Evolutionary conservation across 192 early-diverging fungal genomes (phyloP).

Genomic region (Coemansia sp.): DNA sequence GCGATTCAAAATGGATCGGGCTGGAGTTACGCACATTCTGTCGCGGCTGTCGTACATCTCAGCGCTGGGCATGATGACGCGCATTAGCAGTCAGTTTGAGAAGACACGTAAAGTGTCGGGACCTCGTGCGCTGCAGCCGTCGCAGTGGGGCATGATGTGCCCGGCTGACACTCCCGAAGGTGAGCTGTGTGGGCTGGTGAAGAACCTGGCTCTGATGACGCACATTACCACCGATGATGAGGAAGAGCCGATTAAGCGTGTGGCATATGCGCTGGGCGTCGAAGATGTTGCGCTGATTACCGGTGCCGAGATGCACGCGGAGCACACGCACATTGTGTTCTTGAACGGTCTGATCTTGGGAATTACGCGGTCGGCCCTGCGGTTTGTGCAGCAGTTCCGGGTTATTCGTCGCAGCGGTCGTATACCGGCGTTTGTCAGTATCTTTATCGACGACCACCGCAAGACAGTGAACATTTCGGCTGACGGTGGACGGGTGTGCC

Average conservation of each 20-base stretch:
- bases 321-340: slow-evolving; percentile 81
- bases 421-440: slow-evolving; percentile 86
- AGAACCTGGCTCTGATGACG: slow-evolving; percentile 97
- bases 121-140: slow-evolving; percentile 93
- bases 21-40: slow-evolving; percentile 95
- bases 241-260: slow-evolving; percentile 71
- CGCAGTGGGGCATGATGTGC: slow-evolving; percentile 97
- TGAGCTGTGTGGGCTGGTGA: slow-evolving; percentile 95
- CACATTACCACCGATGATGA: slow-evolving; percentile 97
- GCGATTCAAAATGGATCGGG: slow-evolving; percentile 99
- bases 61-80: slow-evolving; percentile 96
- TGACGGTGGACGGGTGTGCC: slow-evolving; percentile 94
- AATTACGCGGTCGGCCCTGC: slow-evolving; percentile 73
- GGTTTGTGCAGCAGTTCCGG: slow-evolving; percentile 87
- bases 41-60: slow-evolving; percentile 90
- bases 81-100: slow-evolving; percentile 96
- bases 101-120: slow-evolving; percentile 97
- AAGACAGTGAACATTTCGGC: slow-evolving; percentile 86
- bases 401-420: slow-evolving; percentile 81
- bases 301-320: slow-evolving; percentile 81
- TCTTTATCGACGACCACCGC: slow-evolving; percentile 82
- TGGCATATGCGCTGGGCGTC: slow-evolving; percentile 85
- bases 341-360: slow-evolving; percentile 94
- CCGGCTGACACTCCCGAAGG: slow-evolving; percentile 98
- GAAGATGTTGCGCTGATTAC: slow-evolving; percentile 89